Percentiles rank a stretch among this genome's conserved stretches.
Evolutionary conservation across 1,284 basidiomycete genomes (phyloP).

Genomic region (Trichosporon sp.): DNA sequence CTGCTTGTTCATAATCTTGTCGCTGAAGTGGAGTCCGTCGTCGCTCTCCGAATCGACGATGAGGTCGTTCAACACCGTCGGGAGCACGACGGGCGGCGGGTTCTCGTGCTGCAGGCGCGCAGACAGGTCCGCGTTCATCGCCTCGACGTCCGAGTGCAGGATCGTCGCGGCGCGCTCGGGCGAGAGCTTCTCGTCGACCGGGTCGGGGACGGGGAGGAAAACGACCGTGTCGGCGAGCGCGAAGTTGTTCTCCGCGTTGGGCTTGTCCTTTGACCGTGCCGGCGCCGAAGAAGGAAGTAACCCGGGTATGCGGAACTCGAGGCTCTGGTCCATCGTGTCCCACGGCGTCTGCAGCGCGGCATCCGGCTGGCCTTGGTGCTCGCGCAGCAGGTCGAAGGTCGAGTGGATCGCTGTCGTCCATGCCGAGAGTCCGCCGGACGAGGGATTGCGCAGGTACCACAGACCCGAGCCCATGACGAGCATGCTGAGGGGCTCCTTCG

Average conservation of each 20-base stretch:
- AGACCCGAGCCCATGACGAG: conserved; percentile 80
- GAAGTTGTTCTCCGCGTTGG: conserved; percentile 22
- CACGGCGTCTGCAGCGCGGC: conserved; percentile 48
- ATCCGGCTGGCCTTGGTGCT: conserved; percentile 46
- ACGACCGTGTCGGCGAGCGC: conserved; percentile 51
- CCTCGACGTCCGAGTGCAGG: conserved; percentile 73
- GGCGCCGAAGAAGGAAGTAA: conserved; percentile 21
- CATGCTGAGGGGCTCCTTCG: conserved; percentile 61
- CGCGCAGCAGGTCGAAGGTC: conserved; percentile 63
- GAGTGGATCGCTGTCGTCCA: conserved; percentile 75
- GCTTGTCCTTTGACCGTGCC: neutral
- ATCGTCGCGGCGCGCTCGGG: conserved; percentile 68
- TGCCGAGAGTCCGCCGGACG: conserved; percentile 70
- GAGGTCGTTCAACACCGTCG: conserved; percentile 76
- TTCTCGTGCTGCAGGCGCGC: conserved; percentile 64
- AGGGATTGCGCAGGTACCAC: conserved; percentile 78
- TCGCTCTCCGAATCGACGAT: conserved; percentile 70
- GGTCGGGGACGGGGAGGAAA: conserved; percentile 74
- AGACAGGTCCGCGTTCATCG: conserved; percentile 80
- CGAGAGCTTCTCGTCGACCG: conserved; percentile 71
- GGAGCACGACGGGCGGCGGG: conserved; percentile 62
- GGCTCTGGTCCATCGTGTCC: conserved; percentile 41
- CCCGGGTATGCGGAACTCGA: conserved; percentile 24
- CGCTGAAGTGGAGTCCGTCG: conserved; percentile 80
- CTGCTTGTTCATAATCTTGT: conserved; percentile 67